Evolutionary conservation across 2,329 filamentous ascomycete genomes (phyloP), one percentile per base, ranked within the genome.

Genomic region (Exophiala oligosperma): DNA sequence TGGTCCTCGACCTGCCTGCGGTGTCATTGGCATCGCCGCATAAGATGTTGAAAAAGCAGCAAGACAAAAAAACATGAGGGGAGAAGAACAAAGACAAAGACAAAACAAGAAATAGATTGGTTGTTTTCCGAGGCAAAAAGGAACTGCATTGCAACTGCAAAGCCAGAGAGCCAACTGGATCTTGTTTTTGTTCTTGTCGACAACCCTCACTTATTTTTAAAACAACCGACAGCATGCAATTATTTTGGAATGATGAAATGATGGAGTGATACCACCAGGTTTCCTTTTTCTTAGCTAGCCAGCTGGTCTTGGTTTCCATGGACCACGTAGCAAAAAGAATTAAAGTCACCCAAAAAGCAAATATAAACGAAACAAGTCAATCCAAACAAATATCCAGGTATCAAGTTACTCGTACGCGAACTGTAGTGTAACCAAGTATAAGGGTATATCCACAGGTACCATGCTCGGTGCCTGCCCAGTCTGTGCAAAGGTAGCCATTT

Each of bases 1-100:
- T 74, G 94, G 94, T 71, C 77, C 81, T 69, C 91, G 94, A 74
- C 94, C 94, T 74, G 94, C 94, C 75, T 99, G 94, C 80, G 94
- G 94, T 81, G 92, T 96, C 74, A 96, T 96, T 76, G 91, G 91
- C 69, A 94, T 96, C 80, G 86, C 90, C 61, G 56, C 56, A 62
- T 64, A 58, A 63, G 9, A 50, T 41, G 23, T 37, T 17, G 23
- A 46, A 46, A 3, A 21, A 24, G 23, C 21, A 24, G 43, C 17
- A 17, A 17, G 17, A 17, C 17, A 46, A 24, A 8, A 44, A 44
- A 21, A 44, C 17, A 4, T 29, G 28, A 29, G 4, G 28, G 8
- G 8, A 29, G 5, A 29, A 29, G 17, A 29, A 29, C 28, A 29
- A 8, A 29, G 8, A 5, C 28, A 4, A 29, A 29, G 28, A 29